Percentiles rank a stretch among this genome's conserved stretches.
These are phyloP conservation scores for Elsinoe australis DNA, from an alignment of 2,329 filamentous ascomycete species.

Conservation along the genomic window DNA sequence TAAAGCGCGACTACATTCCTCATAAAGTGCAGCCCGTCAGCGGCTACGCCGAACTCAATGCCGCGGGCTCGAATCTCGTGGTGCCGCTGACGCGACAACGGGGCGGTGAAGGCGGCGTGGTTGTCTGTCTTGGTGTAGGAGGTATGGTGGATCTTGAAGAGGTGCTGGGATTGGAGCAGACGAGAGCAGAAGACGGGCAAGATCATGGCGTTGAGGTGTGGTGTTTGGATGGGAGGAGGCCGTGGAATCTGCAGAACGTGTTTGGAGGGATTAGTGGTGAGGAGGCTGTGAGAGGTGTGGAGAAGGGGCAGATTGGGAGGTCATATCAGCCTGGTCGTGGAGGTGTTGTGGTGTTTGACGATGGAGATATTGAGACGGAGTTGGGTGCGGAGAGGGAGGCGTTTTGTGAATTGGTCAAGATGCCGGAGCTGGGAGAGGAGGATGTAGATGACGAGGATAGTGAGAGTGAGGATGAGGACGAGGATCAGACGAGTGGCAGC, in stretches of 20 bases:
- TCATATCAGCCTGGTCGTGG: constrained; percentile 71
- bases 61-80: constrained; percentile 70
- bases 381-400: constrained; percentile 67
- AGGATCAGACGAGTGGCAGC: constrained; percentile 32
- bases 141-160: constrained; percentile 82
- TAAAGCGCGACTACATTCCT: constrained; percentile 94
- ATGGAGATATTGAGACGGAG: constrained; percentile 87
- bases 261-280: constrained; percentile 48
- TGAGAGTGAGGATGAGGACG: constrained; percentile 51
- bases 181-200: constrained; percentile 35
- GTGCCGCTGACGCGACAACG: constrained; percentile 76
- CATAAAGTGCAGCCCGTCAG: constrained; percentile 95
- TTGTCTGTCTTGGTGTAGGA: constrained; percentile 86
- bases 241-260: constrained; percentile 91
- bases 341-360: constrained; percentile 89
- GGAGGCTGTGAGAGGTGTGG: constrained; percentile 55
- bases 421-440: constrained; percentile 80
- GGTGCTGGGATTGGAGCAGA: constrained; percentile 66
- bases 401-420: constrained; percentile 76
- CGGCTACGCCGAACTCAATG: constrained; percentile 82
- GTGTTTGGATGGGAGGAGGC: constrained; percentile 83
- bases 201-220: constrained; percentile 87
- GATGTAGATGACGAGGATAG: constrained; percentile 52
- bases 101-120: constrained; percentile 79
- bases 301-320: constrained; percentile 62